Percentiles rank a stretch among this genome's conserved stretches.
These are phyloP conservation scores for Vitis amurensis DNA, from an alignment of 164 flowering plant genomes.

Conservation along the genomic window DNA sequence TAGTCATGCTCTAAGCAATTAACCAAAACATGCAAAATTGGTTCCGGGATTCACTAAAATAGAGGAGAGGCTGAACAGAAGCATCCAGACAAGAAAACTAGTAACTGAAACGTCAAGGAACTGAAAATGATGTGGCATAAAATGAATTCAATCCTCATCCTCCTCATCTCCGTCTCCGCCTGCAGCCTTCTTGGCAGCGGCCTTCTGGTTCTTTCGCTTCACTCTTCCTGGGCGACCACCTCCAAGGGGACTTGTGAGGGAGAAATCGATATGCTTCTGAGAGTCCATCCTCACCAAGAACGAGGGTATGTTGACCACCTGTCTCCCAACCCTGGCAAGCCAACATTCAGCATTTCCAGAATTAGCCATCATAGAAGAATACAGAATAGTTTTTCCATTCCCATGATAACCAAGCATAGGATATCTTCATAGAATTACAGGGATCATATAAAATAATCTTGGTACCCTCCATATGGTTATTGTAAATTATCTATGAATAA, in stretches of 20 bases:
- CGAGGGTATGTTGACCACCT: constrained; percentile 43
- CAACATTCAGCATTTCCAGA: not conserved
- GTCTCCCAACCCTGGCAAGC: constrained; percentile 46
- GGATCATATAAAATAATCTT: too few relatives aligned
- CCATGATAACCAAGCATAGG: too few relatives aligned
- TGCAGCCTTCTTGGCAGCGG: constrained; percentile 60
- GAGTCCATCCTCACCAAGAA: constrained; percentile 56
- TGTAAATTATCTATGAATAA: too few relatives aligned
- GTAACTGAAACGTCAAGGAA: not conserved
- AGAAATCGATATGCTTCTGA: constrained; percentile 46
- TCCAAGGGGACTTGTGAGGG: constrained; percentile 44
- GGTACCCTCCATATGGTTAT: too few relatives aligned
- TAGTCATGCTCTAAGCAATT: too few relatives aligned
- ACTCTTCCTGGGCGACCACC: constrained; percentile 58
- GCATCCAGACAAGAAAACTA: not conserved
- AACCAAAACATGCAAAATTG: too few relatives aligned
- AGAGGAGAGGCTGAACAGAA: too few relatives aligned
- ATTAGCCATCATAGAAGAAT: not conserved
- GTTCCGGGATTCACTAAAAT: too few relatives aligned
- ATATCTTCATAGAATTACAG: too few relatives aligned
- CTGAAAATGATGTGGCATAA: not conserved
- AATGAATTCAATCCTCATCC: constrained; percentile 39
- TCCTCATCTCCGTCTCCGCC: constrained; percentile 59
- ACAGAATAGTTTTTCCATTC: too few relatives aligned
- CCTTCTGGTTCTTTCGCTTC: constrained; percentile 55